A percentile compares a stretch with the other conserved stretches of the same genome.
These are phyloP conservation scores for Syzygium grande DNA, from an alignment of 345 rosid species.

Conservation along the genomic window DNA sequence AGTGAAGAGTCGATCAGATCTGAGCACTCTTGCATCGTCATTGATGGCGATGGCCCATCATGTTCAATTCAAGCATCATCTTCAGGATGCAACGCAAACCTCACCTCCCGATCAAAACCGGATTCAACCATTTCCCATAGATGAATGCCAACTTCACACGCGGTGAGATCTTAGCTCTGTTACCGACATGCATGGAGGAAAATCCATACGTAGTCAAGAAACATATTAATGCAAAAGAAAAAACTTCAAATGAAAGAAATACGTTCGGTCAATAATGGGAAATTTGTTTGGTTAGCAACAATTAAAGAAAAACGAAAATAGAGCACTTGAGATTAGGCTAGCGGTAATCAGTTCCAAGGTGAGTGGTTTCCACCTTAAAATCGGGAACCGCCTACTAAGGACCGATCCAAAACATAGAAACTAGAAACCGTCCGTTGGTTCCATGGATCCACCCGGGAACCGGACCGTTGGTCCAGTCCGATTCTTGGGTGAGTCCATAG, in stretches of 20 bases:
- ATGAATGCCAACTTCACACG: neutral
- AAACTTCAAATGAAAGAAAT: neutral
- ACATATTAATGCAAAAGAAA: neutral
- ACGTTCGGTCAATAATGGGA: neutral
- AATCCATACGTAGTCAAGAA: neutral
- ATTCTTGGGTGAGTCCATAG: too few species aligned
- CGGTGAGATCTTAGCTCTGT: neutral
- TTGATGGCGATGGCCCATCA: neutral
- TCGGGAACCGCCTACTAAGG: too few species aligned
- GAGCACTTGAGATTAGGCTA: neutral
- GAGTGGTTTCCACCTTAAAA: too few species aligned
- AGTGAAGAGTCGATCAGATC: neutral
- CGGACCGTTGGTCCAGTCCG: too few species aligned
- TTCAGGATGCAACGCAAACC: neutral
- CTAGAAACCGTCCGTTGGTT: too few species aligned
- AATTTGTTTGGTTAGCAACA: neutral
- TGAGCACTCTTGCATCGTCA: neutral
- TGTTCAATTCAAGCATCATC: neutral
- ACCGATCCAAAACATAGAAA: too few species aligned
- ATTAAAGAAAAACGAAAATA: neutral
- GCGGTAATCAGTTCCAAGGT: too few species aligned
- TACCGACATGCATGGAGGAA: neutral
- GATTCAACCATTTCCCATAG: neutral
- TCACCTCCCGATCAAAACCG: neutral
- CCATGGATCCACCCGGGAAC: too few species aligned